Percentiles rank a stretch among this genome's conserved stretches.
Conservation (phyloP, 2,329 filamentous ascomycete species). For the Parafenestella ontariensis region DNA sequence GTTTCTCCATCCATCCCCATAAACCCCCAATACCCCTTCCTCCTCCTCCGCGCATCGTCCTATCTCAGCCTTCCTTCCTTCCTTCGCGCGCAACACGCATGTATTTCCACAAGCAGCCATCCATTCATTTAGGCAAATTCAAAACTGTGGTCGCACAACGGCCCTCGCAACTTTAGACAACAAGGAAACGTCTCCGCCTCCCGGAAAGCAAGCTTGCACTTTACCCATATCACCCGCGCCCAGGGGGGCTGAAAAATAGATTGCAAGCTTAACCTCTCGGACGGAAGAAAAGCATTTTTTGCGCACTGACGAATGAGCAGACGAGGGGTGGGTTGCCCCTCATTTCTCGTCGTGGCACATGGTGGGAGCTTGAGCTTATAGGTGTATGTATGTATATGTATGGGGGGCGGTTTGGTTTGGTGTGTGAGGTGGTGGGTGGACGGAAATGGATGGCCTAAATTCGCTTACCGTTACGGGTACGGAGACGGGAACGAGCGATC, state of each 20-base stretch:
- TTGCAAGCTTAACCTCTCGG: slow-evolving; percentile 3
- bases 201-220: slow-evolving; percentile 4
- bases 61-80: too few species aligned
- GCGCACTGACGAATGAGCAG: neutral
- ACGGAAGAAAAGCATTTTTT: neutral
- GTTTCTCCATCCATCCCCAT: too few species aligned
- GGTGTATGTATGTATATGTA: neutral
- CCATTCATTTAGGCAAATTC: slow-evolving; percentile 32
- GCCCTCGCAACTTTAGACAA: neutral
- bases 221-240: slow-evolving; percentile 47
- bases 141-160: neutral
- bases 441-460: neutral
- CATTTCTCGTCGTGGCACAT: neutral
- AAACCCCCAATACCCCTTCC: too few species aligned
- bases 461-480: slow-evolving; percentile 1
- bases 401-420: neutral
- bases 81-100: neutral
- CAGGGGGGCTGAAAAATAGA: slow-evolving; percentile 15
- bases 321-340: neutral
- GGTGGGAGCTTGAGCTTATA: too few species aligned
- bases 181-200: slow-evolving; percentile 1
- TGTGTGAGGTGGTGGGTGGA: neutral
- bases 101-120: neutral
- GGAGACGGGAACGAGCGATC: slow-evolving; percentile 1
- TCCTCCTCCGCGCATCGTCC: too few species aligned